A percentile compares a stretch with the other conserved stretches of the same genome.
These are phyloP conservation scores for Cercospora sojina DNA, from an alignment of 2,329 filamentous ascomycete species.

Conservation along the genomic window DNA sequence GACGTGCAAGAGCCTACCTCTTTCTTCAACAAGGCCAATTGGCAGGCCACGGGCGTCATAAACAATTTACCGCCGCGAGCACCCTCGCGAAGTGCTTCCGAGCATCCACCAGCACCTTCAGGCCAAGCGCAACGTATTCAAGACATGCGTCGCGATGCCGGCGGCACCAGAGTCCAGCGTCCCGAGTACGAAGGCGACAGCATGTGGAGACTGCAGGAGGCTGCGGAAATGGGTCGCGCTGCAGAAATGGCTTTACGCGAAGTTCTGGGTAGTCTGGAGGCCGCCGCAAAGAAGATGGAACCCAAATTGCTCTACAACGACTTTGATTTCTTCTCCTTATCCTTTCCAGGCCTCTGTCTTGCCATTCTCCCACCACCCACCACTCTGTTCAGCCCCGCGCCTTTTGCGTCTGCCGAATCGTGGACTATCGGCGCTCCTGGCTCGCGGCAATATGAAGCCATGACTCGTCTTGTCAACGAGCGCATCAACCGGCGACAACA, in stretches of 20 bases:
- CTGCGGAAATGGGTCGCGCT: slow-evolving; percentile 75
- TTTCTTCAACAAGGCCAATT: slow-evolving; percentile 62
- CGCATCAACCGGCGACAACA: slow-evolving; percentile 39
- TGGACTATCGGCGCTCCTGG: slow-evolving; percentile 79
- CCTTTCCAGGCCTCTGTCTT: slow-evolving; percentile 81
- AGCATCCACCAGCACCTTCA: slow-evolving; percentile 11
- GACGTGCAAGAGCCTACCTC: slow-evolving; percentile 14
- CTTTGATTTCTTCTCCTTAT: slow-evolving; percentile 81
- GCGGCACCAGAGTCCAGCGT: slow-evolving; percentile 29
- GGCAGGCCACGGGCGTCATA: slow-evolving; percentile 76
- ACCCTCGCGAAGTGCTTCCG: slow-evolving; percentile 30
- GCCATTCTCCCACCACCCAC: slow-evolving; percentile 77
- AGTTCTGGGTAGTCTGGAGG: slow-evolving; percentile 74
- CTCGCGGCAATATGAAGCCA: slow-evolving; percentile 69
- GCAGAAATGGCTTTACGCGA: slow-evolving; percentile 83
- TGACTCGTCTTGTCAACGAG: slow-evolving; percentile 44
- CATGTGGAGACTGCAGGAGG: slow-evolving; percentile 53
- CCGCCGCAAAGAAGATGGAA: slow-evolving; percentile 65
- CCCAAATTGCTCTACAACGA: slow-evolving; percentile 56
- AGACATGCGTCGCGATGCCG: slow-evolving; percentile 33
- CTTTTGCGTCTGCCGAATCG: slow-evolving; percentile 72
- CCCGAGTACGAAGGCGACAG: slow-evolving; percentile 62
- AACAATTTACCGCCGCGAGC: slow-evolving; percentile 61
- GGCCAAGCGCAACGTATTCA: slow-evolving; percentile 33
- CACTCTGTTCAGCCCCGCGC: slow-evolving; percentile 77